Evolutionary conservation across 2,329 filamentous ascomycete species (phyloP), one percentile per base, ranked within the genome.

Genomic region (Daldinia eschscholtzii): DNA sequence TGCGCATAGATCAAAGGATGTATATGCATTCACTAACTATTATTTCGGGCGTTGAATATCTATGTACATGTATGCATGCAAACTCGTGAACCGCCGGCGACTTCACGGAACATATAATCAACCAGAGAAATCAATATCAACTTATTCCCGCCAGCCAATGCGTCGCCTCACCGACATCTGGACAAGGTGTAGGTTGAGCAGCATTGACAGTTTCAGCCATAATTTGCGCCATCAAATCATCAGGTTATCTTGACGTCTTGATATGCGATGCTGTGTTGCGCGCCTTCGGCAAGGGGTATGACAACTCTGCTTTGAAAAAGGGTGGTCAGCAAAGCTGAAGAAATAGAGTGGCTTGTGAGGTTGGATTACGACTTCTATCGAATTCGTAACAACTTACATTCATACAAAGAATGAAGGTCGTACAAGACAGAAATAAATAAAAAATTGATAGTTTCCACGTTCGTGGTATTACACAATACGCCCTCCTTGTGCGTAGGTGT

Each of bases 201-300:
- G 59, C 65, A 61, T 65, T 57, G 53, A 20, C 26, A 44, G 41
- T 57, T 56, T 57, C 52, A 56, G 55, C 65, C 55, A 41, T 62
- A 10, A 20, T 23, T 41, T 59, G 50, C 56, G 46, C 44, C 20
- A 20, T 60, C 33, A 58, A 28, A 46, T 56, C 44, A 65, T 56
- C 57, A 41, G 56, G 37, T 61, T 63, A 58, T 35, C 12, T 65
- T 64, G 57, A 63, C 69, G 30, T 70, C 42, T 65, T 46, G 33
- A 26, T 67, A 59, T 44, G 48, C 44, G n/a, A 65, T 62, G 60
- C 28, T 65, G 69, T 65, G 61, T 52, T 61, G 63, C 66, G 30
- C 52, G 44, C 53, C 55, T 62, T 55, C 37, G 18, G 56, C 41
- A 64, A 35, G 46, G 35, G 58, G 64, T 55, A 50, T 44, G 46